Conservation (phyloP, 169 alveolate species). For the Eimeria praecox region DNA sequence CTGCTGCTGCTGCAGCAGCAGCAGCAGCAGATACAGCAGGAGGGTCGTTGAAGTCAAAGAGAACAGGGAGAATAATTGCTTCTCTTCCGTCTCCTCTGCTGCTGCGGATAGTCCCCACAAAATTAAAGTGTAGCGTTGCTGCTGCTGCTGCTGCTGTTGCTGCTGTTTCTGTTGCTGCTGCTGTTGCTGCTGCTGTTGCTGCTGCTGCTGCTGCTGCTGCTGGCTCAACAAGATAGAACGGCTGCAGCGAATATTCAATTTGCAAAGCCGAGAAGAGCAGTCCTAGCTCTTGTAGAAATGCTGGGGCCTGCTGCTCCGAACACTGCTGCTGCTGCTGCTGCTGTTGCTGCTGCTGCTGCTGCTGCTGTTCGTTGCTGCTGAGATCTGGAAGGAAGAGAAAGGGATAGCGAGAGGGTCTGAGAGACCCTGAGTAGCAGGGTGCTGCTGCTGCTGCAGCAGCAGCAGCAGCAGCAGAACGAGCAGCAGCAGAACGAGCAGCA, state of each 20-base stretch:
- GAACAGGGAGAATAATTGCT: not conserved
- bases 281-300: not conserved
- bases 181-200: not conserved
- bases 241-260: constrained; percentile 39
- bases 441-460: not conserved
- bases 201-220: constrained; percentile 18
- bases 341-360: not conserved
- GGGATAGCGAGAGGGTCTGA: constrained; percentile 33
- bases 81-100: constrained; percentile 53
- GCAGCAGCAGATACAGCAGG: constrained; percentile 29
- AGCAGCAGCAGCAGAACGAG: not conserved
- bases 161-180: constrained; percentile 11
- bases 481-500: constrained; percentile 24
- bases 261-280: constrained; percentile 7
- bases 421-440: constrained; percentile 44
- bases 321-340: constrained; percentile 33
- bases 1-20: not conserved
- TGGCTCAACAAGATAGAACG: constrained; percentile 17
- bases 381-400: not conserved
- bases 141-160: constrained; percentile 25
- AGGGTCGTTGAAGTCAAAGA: constrained; percentile 35
- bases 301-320: constrained; percentile 34
- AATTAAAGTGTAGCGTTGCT: constrained; percentile 44
- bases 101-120: constrained; percentile 25
- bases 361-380: not conserved